Percentiles rank a stretch among this genome's conserved stretches.
phyloP scores from a whole-genome alignment of 2,329 filamentous ascomycete species.

The Purpureocillium lavendulum region DNA sequence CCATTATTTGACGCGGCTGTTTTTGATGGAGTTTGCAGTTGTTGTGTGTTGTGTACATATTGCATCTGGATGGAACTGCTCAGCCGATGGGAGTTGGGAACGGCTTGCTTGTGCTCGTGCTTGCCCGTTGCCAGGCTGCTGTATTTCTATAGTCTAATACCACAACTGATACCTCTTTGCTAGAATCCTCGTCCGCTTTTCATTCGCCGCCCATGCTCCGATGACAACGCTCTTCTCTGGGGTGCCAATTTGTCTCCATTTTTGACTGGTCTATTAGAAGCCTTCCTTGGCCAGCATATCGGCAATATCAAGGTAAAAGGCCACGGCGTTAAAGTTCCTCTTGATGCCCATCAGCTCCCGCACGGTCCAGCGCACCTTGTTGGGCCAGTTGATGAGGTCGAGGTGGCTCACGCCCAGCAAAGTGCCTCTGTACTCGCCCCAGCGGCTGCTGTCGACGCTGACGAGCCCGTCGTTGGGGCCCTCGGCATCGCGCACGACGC shows the following conservation, averaged over 20 bases:
- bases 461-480: constrained; percentile 61
- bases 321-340: constrained; percentile 57
- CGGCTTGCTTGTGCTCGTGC: constrained; percentile 7
- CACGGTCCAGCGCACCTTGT: constrained; percentile 46
- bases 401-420: constrained; percentile 53
- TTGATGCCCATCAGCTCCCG: constrained; percentile 43
- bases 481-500: constrained; percentile 40
- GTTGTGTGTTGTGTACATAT: constrained; percentile 4
- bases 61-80: constrained; percentile 3
- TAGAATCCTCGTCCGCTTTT: background rate
- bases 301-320: constrained; percentile 57
- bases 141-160: constrained; percentile 14
- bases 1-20: constrained; percentile 1
- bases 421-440: constrained; percentile 58
- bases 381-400: constrained; percentile 62
- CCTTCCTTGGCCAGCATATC: constrained; percentile 67
- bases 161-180: constrained; percentile 13
- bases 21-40: constrained; percentile 1
- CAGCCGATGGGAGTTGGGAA: constrained; percentile 1
- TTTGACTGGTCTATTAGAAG: no score
- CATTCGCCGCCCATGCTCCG: no score
- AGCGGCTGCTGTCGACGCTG: constrained; percentile 53
- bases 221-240: no score
- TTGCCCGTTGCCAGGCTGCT: constrained; percentile 11
- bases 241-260: no score